Percentiles rank a stretch among this genome's conserved stretches.
Conservation (phyloP, 2,329 filamentous ascomycete species). For the Zymoseptoria crescenta region DNA sequence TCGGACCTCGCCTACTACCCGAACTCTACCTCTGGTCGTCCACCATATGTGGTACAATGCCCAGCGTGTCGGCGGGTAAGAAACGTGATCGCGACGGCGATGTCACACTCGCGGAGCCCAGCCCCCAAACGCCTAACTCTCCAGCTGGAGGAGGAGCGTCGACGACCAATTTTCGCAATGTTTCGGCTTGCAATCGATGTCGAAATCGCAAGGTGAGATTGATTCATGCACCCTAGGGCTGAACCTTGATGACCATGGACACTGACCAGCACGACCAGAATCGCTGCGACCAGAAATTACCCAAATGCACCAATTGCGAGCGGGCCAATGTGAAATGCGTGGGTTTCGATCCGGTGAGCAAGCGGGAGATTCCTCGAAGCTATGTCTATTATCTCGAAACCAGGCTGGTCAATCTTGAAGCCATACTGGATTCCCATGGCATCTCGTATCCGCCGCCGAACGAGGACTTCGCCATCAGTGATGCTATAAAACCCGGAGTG, state of each 20-base stretch:
- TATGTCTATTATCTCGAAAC: slow-evolving; percentile 95
- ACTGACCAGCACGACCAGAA: slow-evolving; percentile 44
- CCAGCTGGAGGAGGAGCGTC: slow-evolving; percentile 32
- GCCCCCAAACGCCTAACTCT: slow-evolving; percentile 4
- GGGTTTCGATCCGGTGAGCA: slow-evolving; percentile 92
- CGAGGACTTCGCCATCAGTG: slow-evolving; percentile 49
- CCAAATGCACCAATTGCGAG: slow-evolving; percentile 83
- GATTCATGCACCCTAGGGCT: neutral
- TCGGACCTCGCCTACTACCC: slow-evolving; percentile 7
- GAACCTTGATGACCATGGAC: neutral
- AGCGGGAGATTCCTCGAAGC: slow-evolving; percentile 79
- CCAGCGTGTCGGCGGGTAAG: slow-evolving; percentile 3
- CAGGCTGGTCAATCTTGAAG: slow-evolving; percentile 74
- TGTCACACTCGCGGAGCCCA: neutral
- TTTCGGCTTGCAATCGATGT: slow-evolving; percentile 91
- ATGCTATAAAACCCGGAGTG: slow-evolving; percentile 27
- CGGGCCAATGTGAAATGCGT: slow-evolving; percentile 89
- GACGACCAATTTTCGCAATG: slow-evolving; percentile 55
- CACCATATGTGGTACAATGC: neutral
- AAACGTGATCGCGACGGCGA: slow-evolving; percentile 14
- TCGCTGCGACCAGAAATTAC: slow-evolving; percentile 85
- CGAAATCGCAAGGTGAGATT: slow-evolving; percentile 60
- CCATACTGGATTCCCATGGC: slow-evolving; percentile 59
- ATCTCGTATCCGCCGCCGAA: slow-evolving; percentile 65
- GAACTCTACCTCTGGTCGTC: neutral